Evolutionary conservation across 1,139 yeast species (phyloP).

Genomic region (Pichia sp.): DNA sequence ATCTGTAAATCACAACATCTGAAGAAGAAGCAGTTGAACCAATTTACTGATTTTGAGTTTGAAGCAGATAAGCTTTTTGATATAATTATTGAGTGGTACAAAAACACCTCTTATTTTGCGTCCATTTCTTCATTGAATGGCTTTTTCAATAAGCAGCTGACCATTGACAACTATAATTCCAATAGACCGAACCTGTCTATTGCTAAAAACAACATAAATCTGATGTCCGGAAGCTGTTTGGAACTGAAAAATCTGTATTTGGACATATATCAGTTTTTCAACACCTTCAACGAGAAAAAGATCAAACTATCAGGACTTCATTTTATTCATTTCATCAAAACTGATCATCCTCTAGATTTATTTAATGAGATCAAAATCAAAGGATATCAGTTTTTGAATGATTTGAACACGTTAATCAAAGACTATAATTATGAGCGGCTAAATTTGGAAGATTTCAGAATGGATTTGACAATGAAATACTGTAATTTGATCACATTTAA

Average conservation of each 20-base stretch:
- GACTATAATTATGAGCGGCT: slow-evolving; percentile 3
- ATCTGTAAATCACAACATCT: slow-evolving; percentile 6
- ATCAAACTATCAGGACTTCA: slow-evolving; percentile 11
- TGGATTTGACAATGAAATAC: slow-evolving; percentile 14
- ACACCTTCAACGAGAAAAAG: slow-evolving; percentile 2
- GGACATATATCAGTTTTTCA: slow-evolving; percentile 3
- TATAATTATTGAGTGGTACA: slow-evolving; percentile 11
- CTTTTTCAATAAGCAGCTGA: slow-evolving; percentile 4
- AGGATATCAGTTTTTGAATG: slow-evolving; percentile 6
- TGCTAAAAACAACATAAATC: slow-evolving; percentile 9
- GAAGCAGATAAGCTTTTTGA: slow-evolving; percentile 11
- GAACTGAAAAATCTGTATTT: slow-evolving; percentile 3
- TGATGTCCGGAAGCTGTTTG: slow-evolving; percentile 10
- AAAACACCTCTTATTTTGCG: slow-evolving; percentile 10
- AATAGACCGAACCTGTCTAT: slow-evolving; percentile 3
- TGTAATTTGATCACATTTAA: slow-evolving; percentile 7
- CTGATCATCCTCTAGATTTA: neutral
- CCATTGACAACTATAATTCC: neutral
- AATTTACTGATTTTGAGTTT: neutral
- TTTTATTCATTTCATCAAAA: slow-evolving; percentile 7
- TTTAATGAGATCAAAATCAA: slow-evolving; percentile 1
- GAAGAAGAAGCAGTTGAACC: neutral
- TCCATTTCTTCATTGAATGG: slow-evolving; percentile 11
- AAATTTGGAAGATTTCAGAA: slow-evolving; percentile 10
- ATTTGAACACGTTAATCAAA: neutral